Percentiles rank a stretch among this genome's conserved stretches.
Evolutionary conservation across 2,329 filamentous ascomycete genomes (phyloP).

Genomic region (Nemania serpens): DNA sequence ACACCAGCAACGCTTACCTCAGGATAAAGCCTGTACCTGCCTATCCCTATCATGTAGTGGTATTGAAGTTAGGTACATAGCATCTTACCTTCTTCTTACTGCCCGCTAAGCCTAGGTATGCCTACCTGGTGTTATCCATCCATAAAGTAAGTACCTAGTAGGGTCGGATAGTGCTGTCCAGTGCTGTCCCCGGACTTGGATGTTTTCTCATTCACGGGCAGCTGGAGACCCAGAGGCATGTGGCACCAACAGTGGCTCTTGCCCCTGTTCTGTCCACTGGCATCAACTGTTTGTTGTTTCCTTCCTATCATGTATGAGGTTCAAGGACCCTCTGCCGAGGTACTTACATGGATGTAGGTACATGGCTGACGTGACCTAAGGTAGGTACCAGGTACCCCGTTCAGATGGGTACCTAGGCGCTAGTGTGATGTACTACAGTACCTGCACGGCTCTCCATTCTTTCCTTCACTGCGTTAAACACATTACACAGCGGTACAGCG

Average conservation of each 20-base stretch:
- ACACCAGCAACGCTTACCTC: no score
- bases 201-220: neutral
- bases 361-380: no score
- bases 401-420: no score
- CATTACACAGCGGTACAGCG: neutral
- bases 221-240: constrained; percentile 15
- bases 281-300: neutral
- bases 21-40: no score
- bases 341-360: neutral
- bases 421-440: constrained; percentile 12
- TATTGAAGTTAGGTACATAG: no score
- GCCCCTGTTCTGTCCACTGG: constrained; percentile 22
- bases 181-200: neutral
- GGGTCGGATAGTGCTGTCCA: no score
- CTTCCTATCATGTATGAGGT: constrained; percentile 17
- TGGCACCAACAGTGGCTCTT: constrained; percentile 20
- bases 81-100: no score
- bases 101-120: no score
- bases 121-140: no score
- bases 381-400: no score
- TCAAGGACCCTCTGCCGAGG: constrained; percentile 3
- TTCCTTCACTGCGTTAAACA: neutral
- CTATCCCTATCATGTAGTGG: no score
- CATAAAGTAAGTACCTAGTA: no score
- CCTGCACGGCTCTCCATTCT: neutral